Percentiles rank a stretch among this genome's conserved stretches.
Conservation (phyloP, 768 basidiomycete species). For the Rhizopogon rudus region DNA sequence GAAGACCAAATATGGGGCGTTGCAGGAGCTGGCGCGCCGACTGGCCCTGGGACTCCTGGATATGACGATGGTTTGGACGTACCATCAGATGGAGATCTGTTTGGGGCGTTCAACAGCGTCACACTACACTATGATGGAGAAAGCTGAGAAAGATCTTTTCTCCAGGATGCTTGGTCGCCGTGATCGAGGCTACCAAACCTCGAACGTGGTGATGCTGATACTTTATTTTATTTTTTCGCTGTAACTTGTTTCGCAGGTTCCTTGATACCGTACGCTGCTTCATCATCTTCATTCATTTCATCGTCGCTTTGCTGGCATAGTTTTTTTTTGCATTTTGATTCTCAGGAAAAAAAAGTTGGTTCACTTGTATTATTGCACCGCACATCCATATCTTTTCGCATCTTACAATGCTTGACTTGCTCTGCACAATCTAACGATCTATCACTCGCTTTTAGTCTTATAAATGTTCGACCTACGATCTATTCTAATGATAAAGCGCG, state of each 20-base stretch:
- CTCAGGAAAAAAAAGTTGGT: conserved; percentile 15
- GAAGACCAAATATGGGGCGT: conserved; percentile 54
- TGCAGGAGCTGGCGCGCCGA: conserved; percentile 24
- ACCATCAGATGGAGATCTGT: conserved; percentile 57
- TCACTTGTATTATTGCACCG: conserved; percentile 31
- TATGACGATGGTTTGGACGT: conserved; percentile 41
- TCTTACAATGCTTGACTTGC: conserved; percentile 10
- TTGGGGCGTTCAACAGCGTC: conserved; percentile 86
- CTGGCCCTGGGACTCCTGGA: conserved; percentile 34
- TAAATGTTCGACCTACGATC: conserved; percentile 24
- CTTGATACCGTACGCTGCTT: conserved; percentile 5
- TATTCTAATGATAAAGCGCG: conserved; percentile 21
- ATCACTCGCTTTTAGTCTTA: conserved; percentile 23
- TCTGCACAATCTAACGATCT: conserved; percentile 15
- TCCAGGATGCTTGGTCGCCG: background rate
- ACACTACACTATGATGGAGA: conserved; percentile 85
- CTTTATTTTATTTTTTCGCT: conserved; percentile 1
- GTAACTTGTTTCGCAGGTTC: conserved; percentile 4
- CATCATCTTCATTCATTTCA: conserved; percentile 17
- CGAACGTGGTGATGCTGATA: background rate
- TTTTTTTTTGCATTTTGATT: conserved; percentile 16
- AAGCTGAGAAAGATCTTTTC: conserved; percentile 14
- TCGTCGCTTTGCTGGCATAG: conserved; percentile 9
- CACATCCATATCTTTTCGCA: conserved; percentile 17
- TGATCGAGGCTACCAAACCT: background rate